Evolutionary conservation across 2,329 filamentous ascomycete species (phyloP).

Genomic region (Cladosporium sp.): DNA sequence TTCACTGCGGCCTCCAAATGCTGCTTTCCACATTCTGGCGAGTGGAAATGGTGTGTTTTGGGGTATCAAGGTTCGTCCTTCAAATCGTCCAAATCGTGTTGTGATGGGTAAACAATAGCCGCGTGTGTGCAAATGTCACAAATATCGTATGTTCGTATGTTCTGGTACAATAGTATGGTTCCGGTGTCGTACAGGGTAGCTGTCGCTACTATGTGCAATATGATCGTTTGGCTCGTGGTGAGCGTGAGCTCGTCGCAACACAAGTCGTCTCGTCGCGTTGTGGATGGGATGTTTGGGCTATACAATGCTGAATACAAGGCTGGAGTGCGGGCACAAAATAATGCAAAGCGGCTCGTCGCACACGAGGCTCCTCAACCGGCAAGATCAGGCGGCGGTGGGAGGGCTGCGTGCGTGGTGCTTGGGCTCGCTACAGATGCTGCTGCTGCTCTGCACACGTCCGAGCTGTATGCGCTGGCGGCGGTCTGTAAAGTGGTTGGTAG

Average conservation of each 20-base stretch:
- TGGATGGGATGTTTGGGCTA: constrained; percentile 2
- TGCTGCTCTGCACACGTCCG: not conserved
- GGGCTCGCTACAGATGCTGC: not conserved
- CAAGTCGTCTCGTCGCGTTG: constrained; percentile 6
- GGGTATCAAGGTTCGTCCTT: not conserved
- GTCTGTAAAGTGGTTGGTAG: constrained; percentile 1
- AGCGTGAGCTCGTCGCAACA: not conserved
- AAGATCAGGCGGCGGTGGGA: not conserved
- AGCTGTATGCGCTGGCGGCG: constrained; percentile 9
- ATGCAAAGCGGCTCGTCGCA: constrained; percentile 1
- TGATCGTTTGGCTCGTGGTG: not conserved
- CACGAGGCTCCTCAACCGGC: not conserved
- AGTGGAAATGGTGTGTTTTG: not conserved
- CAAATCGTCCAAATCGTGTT: not conserved
- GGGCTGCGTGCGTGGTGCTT: not conserved
- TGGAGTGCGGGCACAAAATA: not conserved
- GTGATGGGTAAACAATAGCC: constrained; percentile 1
- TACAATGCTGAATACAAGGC: not conserved
- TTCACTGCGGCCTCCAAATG: constrained; percentile 32
- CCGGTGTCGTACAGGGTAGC: not conserved
- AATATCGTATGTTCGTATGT: constrained; percentile 8
- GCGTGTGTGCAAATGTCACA: not conserved
- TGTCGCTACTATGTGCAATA: not conserved
- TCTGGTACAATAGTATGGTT: not conserved
- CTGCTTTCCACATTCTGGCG: constrained; percentile 31